A percentile compares a stretch with the other conserved stretches of the same genome.
Conservation (phyloP, 371 early-diverging fungal species). For the Syncephalastrum racemosum region DNA sequence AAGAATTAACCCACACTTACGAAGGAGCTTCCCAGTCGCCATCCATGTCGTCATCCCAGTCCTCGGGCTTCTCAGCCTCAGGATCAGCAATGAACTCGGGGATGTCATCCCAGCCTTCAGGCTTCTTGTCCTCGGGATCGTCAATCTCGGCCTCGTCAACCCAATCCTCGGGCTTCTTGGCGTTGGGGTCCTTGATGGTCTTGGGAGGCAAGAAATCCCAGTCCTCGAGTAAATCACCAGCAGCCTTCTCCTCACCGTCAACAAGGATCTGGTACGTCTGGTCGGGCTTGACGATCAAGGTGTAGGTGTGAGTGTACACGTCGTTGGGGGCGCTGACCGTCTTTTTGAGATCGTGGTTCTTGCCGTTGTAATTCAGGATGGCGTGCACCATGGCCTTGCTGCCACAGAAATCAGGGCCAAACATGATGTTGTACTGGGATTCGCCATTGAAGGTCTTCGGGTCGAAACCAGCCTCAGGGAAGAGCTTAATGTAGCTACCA, state of each 20-base stretch:
- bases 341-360: slow-evolving; percentile 79
- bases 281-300: slow-evolving; percentile 87
- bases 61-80: slow-evolving; percentile 85
- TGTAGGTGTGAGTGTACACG: slow-evolving; percentile 84
- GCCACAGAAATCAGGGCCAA: slow-evolving; percentile 96
- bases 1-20: slow-evolving; percentile 17
- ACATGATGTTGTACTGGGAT: slow-evolving; percentile 93
- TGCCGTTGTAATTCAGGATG: slow-evolving; percentile 92
- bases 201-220: slow-evolving; percentile 89
- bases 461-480: slow-evolving; percentile 56
- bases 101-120: slow-evolving; percentile 84
- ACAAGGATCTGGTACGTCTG: slow-evolving; percentile 85
- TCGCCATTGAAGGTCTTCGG: slow-evolving; percentile 83
- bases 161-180: slow-evolving; percentile 94
- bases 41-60: slow-evolving; percentile 88
- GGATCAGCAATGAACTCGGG: slow-evolving; percentile 85
- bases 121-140: slow-evolving; percentile 86
- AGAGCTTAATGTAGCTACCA: slow-evolving; percentile 93
- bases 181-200: slow-evolving; percentile 90
- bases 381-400: slow-evolving; percentile 90
- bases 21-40: slow-evolving; percentile 92
- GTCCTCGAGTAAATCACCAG: slow-evolving; percentile 80
- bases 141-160: slow-evolving; percentile 86
- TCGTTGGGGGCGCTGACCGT: slow-evolving; percentile 71
- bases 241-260: slow-evolving; percentile 69